Evolutionary conservation across 2,329 filamentous ascomycete species (phyloP), one percentile per base, ranked within the genome.

Genomic region (Orbilia quercus): DNA sequence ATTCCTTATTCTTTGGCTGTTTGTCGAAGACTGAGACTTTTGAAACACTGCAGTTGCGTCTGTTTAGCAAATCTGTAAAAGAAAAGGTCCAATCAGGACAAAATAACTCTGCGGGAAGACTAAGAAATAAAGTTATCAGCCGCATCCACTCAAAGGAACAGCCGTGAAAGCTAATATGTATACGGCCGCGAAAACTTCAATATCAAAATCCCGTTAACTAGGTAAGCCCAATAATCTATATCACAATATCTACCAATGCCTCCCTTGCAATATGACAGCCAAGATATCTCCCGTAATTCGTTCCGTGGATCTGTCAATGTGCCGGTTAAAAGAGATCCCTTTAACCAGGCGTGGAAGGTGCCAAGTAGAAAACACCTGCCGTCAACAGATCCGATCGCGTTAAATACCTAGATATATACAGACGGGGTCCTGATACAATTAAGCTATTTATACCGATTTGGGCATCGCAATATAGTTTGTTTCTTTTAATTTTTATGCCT

Each of bases 11-110:
- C 16, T 51, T 51, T 22, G 42, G 28, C 44, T 34, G 14, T 23
- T 25, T 55, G 55, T 48, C 40, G 16, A 59, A 16, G 31, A 36
- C 38, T 59, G 44, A 53, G 44, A 59, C 63, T 53, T 67, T 67
- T 51, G 31, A 31, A 34, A 12, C 25, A 20, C 58, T 25, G 50
- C 25, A 40, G 11, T 12, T 40, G 36, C 36, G 12, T 14, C 36
- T 40, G 12, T 40, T 40, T 7, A 16, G 14, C 36, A 40, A 14
- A 14, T 34, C 31, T n/a, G n/a, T n/a, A n/a, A n/a, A n/a, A n/a
- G n/a, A n/a, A n/a, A n/a, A n/a, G n/a, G n/a, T n/a, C n/a, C n/a
- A n/a, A n/a, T n/a, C n/a, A n/a, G n/a, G n/a, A n/a, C n/a, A n/a
- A n/a, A n/a, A n/a, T n/a, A n/a, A n/a, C n/a, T n/a, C n/a, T 9